A percentile compares a stretch with the other conserved stretches of the same genome.
phyloP scores from a whole-genome alignment of 2,329 filamentous ascomycete genomes.

The Ilyonectria destructans region DNA sequence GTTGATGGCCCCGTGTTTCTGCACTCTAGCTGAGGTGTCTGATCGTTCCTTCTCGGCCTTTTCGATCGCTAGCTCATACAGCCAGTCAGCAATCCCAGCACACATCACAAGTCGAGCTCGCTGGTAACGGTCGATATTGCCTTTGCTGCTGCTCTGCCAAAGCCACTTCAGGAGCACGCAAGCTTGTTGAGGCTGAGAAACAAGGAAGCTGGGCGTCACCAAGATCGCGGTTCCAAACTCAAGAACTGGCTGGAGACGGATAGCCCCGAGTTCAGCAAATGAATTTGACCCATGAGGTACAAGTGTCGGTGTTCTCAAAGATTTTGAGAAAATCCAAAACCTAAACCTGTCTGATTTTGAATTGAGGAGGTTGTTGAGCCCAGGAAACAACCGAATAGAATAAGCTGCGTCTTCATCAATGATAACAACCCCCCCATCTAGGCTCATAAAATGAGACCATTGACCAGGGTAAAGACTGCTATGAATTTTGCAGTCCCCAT shows the following conservation, averaged over 20 bases:
- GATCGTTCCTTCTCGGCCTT: slow-evolving; percentile 28
- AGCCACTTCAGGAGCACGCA: slow-evolving; percentile 58
- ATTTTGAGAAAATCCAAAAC: slow-evolving; percentile 61
- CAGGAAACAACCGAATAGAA: slow-evolving; percentile 59
- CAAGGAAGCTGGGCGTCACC: slow-evolving; percentile 61
- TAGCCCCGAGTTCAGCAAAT: slow-evolving; percentile 34
- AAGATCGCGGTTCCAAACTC: slow-evolving; percentile 54
- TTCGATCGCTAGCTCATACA: slow-evolving; percentile 48
- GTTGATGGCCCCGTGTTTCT: neutral
- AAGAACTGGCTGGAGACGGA: slow-evolving; percentile 52
- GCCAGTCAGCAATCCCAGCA: slow-evolving; percentile 50
- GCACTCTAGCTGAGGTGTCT: neutral
- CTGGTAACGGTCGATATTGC: slow-evolving; percentile 24
- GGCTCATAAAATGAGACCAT: slow-evolving; percentile 63
- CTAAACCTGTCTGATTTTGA: slow-evolving; percentile 45
- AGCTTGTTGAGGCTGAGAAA: slow-evolving; percentile 56
- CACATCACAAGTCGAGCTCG: slow-evolving; percentile 51
- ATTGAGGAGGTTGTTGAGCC: slow-evolving; percentile 54
- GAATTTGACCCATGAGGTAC: slow-evolving; percentile 30
- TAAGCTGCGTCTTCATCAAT: slow-evolving; percentile 62
- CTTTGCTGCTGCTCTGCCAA: slow-evolving; percentile 43
- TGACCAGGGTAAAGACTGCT: slow-evolving; percentile 60
- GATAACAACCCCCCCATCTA: slow-evolving; percentile 56
- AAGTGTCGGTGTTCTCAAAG: slow-evolving; percentile 41
- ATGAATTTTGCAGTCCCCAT: slow-evolving; percentile 61